Conservation (phyloP, 148 eudicot genomes). For the Rhododendron griersonianum region DNA sequence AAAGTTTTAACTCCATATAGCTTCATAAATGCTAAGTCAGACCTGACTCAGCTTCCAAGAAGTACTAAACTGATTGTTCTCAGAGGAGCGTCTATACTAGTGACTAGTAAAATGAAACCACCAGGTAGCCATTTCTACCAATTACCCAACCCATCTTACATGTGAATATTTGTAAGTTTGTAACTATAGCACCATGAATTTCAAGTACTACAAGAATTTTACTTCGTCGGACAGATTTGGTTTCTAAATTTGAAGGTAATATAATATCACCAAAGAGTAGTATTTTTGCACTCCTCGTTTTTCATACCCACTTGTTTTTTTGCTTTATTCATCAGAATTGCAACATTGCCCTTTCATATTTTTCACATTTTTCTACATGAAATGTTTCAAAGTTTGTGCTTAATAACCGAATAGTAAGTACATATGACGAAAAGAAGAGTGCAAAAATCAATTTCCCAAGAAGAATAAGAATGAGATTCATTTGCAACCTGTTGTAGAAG, state of each 20-base stretch:
- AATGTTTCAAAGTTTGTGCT: not conserved
- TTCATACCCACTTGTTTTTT: not conserved
- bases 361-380: not conserved
- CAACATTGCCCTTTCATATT: not conserved
- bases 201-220: not conserved
- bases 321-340: not conserved
- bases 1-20: not conserved
- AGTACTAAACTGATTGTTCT: not conserved
- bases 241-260: not conserved
- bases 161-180: not conserved
- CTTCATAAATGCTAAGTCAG: not conserved
- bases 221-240: not conserved
- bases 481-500: slow-evolving; percentile 79
- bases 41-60: not conserved
- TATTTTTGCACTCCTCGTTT: not conserved
- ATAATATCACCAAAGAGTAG: not conserved
- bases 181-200: not conserved
- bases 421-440: not conserved
- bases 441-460: not conserved
- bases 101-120: not conserved
- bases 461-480: not conserved
- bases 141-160: not conserved
- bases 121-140: not conserved
- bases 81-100: not conserved
- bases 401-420: not conserved